Evolutionary conservation across 345 rosid species (phyloP), one percentile per base, ranked within the genome.

Genomic region (Orychophragmus violaceus): DNA sequence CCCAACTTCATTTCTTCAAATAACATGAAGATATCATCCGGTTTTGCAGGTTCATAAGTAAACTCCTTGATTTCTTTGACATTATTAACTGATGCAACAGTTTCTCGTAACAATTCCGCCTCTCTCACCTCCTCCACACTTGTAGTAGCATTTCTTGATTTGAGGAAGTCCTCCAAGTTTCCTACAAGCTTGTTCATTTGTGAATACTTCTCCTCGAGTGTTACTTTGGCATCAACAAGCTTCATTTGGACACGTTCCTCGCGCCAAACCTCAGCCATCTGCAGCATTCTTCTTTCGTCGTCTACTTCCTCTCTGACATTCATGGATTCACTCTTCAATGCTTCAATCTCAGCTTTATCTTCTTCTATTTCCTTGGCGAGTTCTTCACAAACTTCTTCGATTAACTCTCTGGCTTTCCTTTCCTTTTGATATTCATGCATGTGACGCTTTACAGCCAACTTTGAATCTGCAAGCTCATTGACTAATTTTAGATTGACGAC

Each of bases 201-300:
- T 17, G 83, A 74, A 56, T 77, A 80, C 51, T 70, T 80, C 27
- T 80, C 77, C 68, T 77, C 79, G 12, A 80, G 79, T 50, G 79
- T 59, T 49, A 80, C 82, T 77, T 86, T 87, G 9, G 95, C 95
- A 71, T 90, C 97, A 16, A 86, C 69, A 59, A 90, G 87, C 85
- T 90, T 90, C 97, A 90, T 88, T 74, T 88, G 92, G 46, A 87
- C 95, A 35, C 95, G 95, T 76, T 90, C 95, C 80, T 90, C 97
- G 7, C 93, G 97, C 97, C 97, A 90, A 36, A 90, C 95, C 78
- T 88, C 95, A 8, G 95, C 95, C 93, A 88, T 90, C 82, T 88
- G 97, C 76, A 88, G 75, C 97, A 90, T 90, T 76, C 77, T 88
- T 75, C 97, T 83, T 75, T 90, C 95, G 6, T 90, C 95, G 0